Evolutionary conservation across 306 rosid genomes (phyloP).

Genomic region (cucumber (Cucumis sativus)): Cucumber_9930_V3 NC_026658.2:24512001-24512500

Average conservation of each 20-base stretch:
- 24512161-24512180: neutral
- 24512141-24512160: conserved; percentile 5
- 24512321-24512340: neutral
- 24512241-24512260: neutral
- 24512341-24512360: neutral
- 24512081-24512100: neutral
- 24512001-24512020: neutral
- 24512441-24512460: neutral
- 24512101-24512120: neutral
- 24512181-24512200: neutral
- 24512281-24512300: neutral
- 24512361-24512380: neutral
- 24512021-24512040: neutral
- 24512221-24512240: neutral
- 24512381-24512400: neutral
- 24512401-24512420: neutral
- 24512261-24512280: neutral
- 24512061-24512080: neutral
- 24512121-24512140: neutral
- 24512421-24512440: neutral
- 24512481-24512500: neutral
- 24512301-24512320: neutral
- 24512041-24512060: rapidly evolving
- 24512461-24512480: neutral
- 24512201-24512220: neutral